Percentiles rank a stretch among this genome's conserved stretches.
These are phyloP conservation scores for Globisporangium rhizosaccharum DNA, from an alignment of 352 stramenopile species.

Conservation along the genomic window DNA sequence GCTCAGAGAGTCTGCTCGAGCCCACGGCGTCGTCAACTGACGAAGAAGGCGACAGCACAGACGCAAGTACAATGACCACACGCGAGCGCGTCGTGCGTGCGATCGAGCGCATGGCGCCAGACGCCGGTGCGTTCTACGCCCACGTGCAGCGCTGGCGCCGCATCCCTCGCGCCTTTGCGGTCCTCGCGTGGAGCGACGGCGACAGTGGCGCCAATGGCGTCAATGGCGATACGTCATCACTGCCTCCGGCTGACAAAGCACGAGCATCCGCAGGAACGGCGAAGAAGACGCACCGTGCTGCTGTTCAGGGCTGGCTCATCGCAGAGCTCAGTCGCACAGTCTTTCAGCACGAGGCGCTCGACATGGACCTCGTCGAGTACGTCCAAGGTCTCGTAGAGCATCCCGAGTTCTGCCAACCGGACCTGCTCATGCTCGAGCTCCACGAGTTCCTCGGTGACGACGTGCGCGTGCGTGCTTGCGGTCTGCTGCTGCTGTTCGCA, in stretches of 20 bases:
- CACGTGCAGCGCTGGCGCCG: slow-evolving; percentile 37
- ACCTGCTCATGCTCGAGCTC: slow-evolving; percentile 57
- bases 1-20: slow-evolving; percentile 14
- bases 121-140: slow-evolving; percentile 33
- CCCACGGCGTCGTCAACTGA: background rate
- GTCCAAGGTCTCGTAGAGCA: slow-evolving; percentile 58
- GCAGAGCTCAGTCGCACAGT: slow-evolving; percentile 39
- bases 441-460: slow-evolving; percentile 56
- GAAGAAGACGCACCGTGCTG: slow-evolving; percentile 2
- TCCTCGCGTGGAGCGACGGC: slow-evolving; percentile 24
- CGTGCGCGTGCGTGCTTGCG: slow-evolving; percentile 21
- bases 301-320: slow-evolving; percentile 36
- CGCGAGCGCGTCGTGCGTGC: slow-evolving; percentile 18
- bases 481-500: too few relatives aligned
- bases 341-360: slow-evolving; percentile 25
- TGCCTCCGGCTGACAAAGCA: too few relatives aligned
- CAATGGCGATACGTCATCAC: background rate
- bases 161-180: slow-evolving; percentile 42
- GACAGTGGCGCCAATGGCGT: background rate
- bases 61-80: slow-evolving; percentile 1
- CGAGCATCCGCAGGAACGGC: background rate
- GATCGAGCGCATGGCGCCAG: slow-evolving; percentile 19
- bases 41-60: background rate
- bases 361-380: slow-evolving; percentile 64
- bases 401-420: slow-evolving; percentile 64